phyloP scores from a whole-genome alignment of 352 stramenopile species.

The Globisporangium cederbergense region DNA sequence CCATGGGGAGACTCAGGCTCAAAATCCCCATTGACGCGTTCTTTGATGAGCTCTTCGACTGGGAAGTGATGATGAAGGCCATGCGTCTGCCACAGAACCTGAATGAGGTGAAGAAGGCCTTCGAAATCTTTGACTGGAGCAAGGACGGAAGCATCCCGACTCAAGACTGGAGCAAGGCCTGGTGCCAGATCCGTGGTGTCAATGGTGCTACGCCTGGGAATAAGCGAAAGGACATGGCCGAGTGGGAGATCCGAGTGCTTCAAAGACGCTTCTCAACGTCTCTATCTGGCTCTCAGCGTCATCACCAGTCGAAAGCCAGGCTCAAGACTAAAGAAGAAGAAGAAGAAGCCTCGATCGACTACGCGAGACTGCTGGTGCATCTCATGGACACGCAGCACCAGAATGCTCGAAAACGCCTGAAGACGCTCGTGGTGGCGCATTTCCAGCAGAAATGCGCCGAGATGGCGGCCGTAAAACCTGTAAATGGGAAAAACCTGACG shows the following conservation, averaged over 20 bases:
- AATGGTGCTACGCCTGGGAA: neutral
- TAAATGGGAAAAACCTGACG: neutral
- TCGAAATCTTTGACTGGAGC: constrained; percentile 52
- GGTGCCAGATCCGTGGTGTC: constrained; percentile 23
- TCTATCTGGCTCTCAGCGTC: neutral
- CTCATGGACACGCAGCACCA: constrained; percentile 42
- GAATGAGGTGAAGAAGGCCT: constrained; percentile 37
- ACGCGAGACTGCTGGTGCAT: constrained; percentile 43
- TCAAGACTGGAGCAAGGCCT: constrained; percentile 50
- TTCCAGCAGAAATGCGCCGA: constrained; percentile 20
- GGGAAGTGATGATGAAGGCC: constrained; percentile 20
- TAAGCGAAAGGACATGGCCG: constrained; percentile 15
- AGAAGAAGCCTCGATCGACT: constrained; percentile 30
- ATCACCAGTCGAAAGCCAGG: no score
- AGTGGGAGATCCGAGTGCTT: constrained; percentile 45
- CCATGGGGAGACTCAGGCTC: neutral
- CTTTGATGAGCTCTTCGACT: constrained; percentile 51
- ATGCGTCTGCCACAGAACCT: constrained; percentile 36
- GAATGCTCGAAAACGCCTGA: constrained; percentile 18
- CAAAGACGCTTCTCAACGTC: constrained; percentile 25
- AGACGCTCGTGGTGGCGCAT: constrained; percentile 20
- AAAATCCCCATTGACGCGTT: constrained; percentile 31
- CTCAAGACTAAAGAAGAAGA: neutral
- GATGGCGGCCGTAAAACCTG: neutral
- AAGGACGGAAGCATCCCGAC: constrained; percentile 28